These are phyloP conservation scores for Kodamaea kaohsiungensis DNA, from an alignment of 805 yeast species.

Conservation along the genomic window DNA sequence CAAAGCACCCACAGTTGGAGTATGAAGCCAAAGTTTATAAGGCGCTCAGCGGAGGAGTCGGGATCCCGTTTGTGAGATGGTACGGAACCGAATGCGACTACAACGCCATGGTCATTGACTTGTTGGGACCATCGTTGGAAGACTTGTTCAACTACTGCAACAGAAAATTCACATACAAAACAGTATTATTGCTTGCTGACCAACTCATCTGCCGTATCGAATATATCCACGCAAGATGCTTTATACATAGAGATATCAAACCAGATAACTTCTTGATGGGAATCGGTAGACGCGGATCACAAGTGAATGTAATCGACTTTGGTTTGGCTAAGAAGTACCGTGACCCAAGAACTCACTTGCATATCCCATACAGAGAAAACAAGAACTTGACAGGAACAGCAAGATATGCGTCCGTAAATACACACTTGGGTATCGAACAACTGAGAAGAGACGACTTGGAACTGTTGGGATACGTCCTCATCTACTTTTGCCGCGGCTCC, in stretches of 20 bases:
- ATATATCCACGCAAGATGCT: slow-evolving; percentile 92
- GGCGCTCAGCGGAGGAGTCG: slow-evolving; percentile 93
- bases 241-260: slow-evolving; percentile 80
- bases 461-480: slow-evolving; percentile 89
- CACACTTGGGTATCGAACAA: slow-evolving; percentile 96
- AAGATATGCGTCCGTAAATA: slow-evolving; percentile 90
- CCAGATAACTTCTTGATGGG: slow-evolving; percentile 88
- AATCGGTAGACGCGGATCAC: slow-evolving; percentile 91
- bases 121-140: slow-evolving; percentile 92
- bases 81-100: slow-evolving; percentile 96
- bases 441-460: slow-evolving; percentile 96
- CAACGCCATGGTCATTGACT: slow-evolving; percentile 95
- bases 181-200: slow-evolving; percentile 89
- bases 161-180: slow-evolving; percentile 88
- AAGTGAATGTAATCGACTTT: slow-evolving; percentile 90
- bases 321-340: slow-evolving; percentile 93
- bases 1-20: slow-evolving; percentile 95
- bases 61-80: slow-evolving; percentile 96
- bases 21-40: slow-evolving; percentile 96
- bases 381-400: slow-evolving; percentile 98
- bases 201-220: slow-evolving; percentile 93
- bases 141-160: slow-evolving; percentile 96
- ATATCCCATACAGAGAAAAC: slow-evolving; percentile 94
- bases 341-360: slow-evolving; percentile 91
- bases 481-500: slow-evolving; percentile 92